These are phyloP conservation scores for Heimioporus sp. DNA, from an alignment of 768 basidiomycete species.

Conservation along the genomic window DNA sequence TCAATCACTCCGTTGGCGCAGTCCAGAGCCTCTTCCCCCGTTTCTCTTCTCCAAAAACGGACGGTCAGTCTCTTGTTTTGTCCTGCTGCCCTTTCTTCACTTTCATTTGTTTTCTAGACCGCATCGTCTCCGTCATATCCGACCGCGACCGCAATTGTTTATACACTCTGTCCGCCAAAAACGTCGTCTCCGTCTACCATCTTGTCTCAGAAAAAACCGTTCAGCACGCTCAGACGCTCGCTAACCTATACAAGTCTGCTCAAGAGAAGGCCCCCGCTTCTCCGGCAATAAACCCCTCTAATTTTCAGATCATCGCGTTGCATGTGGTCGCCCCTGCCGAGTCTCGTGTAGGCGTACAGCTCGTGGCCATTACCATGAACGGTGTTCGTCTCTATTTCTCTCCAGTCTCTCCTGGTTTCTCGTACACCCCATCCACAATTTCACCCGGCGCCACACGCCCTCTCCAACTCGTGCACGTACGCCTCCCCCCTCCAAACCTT, in stretches of 20 bases:
- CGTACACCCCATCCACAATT: slow-evolving; percentile 39
- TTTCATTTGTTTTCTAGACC: slow-evolving; percentile 46
- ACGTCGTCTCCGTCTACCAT: slow-evolving; percentile 64
- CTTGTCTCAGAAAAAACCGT: slow-evolving; percentile 62
- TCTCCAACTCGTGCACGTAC: slow-evolving; percentile 73
- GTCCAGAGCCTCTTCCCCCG: slow-evolving; percentile 79
- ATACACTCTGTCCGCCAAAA: slow-evolving; percentile 71
- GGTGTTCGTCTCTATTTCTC: slow-evolving; percentile 86
- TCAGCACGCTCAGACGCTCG: slow-evolving; percentile 71
- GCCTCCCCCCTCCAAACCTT: slow-evolving; percentile 72
- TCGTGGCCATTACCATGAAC: slow-evolving; percentile 79
- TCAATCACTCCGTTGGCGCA: slow-evolving; percentile 83
- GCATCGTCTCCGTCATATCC: slow-evolving; percentile 63
- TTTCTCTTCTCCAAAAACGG: slow-evolving; percentile 57
- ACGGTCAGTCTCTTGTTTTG: slow-evolving; percentile 50
- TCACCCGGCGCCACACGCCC: slow-evolving; percentile 31
- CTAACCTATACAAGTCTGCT: slow-evolving; percentile 69
- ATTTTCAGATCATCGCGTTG: slow-evolving; percentile 67
- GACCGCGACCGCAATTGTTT: slow-evolving; percentile 71
- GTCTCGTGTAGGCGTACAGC: slow-evolving; percentile 66
- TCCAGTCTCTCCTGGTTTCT: slow-evolving; percentile 48
- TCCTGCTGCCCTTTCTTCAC: background rate
- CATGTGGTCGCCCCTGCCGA: slow-evolving; percentile 68
- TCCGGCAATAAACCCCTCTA: slow-evolving; percentile 65
- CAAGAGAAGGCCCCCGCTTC: slow-evolving; percentile 82